Evolutionary conservation across 495 filamentous ascomycete genomes (phyloP).

Genomic region (Mycothermus thermophilus): DNA sequence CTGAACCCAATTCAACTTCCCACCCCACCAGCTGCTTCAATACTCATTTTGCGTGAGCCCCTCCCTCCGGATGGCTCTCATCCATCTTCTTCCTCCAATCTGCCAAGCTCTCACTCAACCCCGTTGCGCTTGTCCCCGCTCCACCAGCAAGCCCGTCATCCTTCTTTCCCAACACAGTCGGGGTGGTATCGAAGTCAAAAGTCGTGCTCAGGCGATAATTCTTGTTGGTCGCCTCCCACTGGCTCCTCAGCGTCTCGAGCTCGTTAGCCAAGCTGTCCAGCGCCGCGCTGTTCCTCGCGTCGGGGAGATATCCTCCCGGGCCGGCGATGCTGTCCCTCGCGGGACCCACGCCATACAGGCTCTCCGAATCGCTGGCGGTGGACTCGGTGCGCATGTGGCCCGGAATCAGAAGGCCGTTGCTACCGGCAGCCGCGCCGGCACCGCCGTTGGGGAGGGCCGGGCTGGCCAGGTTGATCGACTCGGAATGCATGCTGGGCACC

Average conservation of each 20-base stretch:
- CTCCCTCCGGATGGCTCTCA: constrained; percentile 19
- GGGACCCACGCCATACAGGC: constrained; percentile 24
- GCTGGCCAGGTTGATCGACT: constrained; percentile 6
- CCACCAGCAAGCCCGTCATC: constrained; percentile 30
- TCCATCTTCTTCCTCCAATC: constrained; percentile 66
- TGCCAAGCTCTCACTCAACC: constrained; percentile 53
- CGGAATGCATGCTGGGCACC: constrained; percentile 19
- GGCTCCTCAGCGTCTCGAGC: constrained; percentile 71
- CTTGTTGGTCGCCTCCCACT: constrained; percentile 93
- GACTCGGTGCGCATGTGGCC: constrained; percentile 45
- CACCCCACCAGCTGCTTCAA: too few species aligned
- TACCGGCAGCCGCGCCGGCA: background rate
- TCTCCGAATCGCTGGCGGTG: constrained; percentile 43
- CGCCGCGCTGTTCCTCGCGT: constrained; percentile 65
- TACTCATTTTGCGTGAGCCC: too few species aligned
- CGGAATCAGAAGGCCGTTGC: constrained; percentile 10
- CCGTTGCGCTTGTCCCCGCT: constrained; percentile 4
- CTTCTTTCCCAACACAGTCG: constrained; percentile 34
- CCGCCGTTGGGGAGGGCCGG: background rate
- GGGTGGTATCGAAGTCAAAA: constrained; percentile 62
- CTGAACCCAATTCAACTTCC: constrained; percentile 3
- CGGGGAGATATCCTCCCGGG: constrained; percentile 9
- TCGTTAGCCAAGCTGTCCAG: constrained; percentile 85
- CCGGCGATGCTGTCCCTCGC: background rate
- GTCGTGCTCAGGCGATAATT: constrained; percentile 76